Conservation (phyloP, 1,284 basidiomycete genomes). For the Neolentinus lepideus region DNA sequence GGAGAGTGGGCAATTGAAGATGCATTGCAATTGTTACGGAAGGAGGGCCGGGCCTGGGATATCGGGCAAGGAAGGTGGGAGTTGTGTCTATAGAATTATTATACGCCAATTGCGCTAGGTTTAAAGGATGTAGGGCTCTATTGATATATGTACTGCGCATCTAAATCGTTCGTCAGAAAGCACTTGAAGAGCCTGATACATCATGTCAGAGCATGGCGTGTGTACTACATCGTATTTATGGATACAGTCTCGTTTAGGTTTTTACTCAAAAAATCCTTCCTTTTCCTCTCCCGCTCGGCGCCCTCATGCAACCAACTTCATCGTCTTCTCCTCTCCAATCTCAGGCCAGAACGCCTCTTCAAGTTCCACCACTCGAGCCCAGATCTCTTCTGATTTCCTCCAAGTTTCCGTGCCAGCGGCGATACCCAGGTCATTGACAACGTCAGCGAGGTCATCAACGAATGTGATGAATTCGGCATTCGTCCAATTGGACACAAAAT, state of each 20-base stretch:
- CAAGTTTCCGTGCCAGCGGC: constrained; percentile 30
- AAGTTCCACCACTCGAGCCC: constrained; percentile 50
- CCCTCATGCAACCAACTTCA: not conserved
- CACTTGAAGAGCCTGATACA: not conserved
- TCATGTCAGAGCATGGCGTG: not conserved
- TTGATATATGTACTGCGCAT: too few relatives aligned
- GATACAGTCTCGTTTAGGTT: not conserved
- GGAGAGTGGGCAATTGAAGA: constrained; percentile 58
- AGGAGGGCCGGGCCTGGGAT: constrained; percentile 38
- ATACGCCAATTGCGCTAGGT: not conserved
- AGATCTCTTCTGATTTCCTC: constrained; percentile 44
- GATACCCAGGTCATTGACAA: constrained; percentile 46
- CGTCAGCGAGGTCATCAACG: constrained; percentile 43
- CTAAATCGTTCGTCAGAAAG: not conserved
- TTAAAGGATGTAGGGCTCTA: too few relatives aligned
- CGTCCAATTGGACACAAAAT: constrained; percentile 64
- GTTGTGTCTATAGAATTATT: constrained; percentile 15
- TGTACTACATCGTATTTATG: not conserved
- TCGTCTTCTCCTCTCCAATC: constrained; percentile 14
- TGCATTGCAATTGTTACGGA: constrained; percentile 39
- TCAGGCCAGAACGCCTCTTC: constrained; percentile 57
- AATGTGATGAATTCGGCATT: constrained; percentile 53
- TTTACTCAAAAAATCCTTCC: not conserved
- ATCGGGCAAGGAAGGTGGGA: constrained; percentile 33
- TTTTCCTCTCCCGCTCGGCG: not conserved